phyloP scores from a whole-genome alignment of 2,329 filamentous ascomycete genomes.

The Golovinomyces cichoracearum region DNA sequence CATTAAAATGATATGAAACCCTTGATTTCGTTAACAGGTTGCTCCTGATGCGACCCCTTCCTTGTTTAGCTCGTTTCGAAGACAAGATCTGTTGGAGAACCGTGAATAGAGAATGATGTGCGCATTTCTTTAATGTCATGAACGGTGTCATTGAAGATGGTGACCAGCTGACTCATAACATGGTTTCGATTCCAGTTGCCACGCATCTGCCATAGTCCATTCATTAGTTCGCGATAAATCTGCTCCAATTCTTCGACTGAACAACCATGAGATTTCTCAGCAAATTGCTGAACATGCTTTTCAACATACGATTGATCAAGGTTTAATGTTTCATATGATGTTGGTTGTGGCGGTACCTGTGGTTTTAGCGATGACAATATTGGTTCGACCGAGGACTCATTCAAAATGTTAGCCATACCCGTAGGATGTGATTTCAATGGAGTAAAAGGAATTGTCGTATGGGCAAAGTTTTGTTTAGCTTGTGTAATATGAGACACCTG shows the following conservation, averaged over 20 bases:
- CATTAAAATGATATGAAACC: too few species aligned
- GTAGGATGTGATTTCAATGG: constrained; percentile 8
- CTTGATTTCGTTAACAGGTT: too few species aligned
- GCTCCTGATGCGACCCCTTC: too few species aligned
- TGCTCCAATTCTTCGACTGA: constrained; percentile 85
- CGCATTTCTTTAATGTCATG: constrained; percentile 30
- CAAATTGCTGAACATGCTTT: constrained; percentile 8
- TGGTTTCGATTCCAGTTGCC: constrained; percentile 60
- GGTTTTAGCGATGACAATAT: constrained; percentile 11
- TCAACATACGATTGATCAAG: constrained; percentile 18
- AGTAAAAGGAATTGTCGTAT: constrained; percentile 9
- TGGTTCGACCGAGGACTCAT: constrained; percentile 13
- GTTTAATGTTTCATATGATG: constrained; percentile 12
- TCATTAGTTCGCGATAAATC: constrained; percentile 74
- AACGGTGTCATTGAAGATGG: constrained; percentile 52
- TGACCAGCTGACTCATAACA: constrained; percentile 36
- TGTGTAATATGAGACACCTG: constrained; percentile 13
- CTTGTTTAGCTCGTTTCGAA: background rate
- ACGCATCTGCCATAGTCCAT: constrained; percentile 56
- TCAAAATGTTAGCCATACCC: constrained; percentile 12
- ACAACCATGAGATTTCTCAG: constrained; percentile 12
- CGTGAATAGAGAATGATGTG: constrained; percentile 10
- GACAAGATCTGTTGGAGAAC: constrained; percentile 1
- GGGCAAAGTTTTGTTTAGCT: constrained; percentile 17
- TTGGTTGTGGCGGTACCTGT: constrained; percentile 6